These are phyloP conservation scores for Papiliotrema flavescens DNA, from an alignment of 1,284 basidiomycete species.

Conservation along the genomic window DNA sequence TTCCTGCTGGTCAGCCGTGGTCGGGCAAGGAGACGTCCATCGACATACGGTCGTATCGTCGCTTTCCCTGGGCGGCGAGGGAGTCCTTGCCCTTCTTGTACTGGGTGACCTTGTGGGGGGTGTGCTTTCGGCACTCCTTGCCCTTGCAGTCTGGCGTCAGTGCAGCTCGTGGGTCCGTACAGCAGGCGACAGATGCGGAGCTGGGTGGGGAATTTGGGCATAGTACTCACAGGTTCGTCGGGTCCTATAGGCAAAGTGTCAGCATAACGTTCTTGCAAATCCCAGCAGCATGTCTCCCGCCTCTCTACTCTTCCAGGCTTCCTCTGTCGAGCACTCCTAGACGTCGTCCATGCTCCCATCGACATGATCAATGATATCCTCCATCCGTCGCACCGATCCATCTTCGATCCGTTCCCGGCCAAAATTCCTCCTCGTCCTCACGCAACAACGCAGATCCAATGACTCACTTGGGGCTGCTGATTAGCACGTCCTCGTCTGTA, in stretches of 20 bases:
- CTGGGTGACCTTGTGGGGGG: constrained; percentile 94
- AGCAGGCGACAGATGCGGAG: too few relatives aligned
- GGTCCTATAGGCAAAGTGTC: constrained; percentile 30
- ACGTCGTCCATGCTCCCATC: not conserved
- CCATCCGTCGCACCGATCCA: not conserved
- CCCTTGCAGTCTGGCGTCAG: constrained; percentile 81
- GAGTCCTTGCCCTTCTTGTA: constrained; percentile 99
- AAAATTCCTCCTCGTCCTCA: too few relatives aligned
- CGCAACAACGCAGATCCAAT: too few relatives aligned
- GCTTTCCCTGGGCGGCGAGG: constrained; percentile 96
- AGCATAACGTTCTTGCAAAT: not conserved
- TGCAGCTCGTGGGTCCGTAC: not conserved
- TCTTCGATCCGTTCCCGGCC: not conserved
- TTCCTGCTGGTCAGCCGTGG: constrained; percentile 46
- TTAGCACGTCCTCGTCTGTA: constrained; percentile 8
- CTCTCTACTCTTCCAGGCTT: not conserved
- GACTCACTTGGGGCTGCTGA: constrained; percentile 38
- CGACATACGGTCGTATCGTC: constrained; percentile 87
- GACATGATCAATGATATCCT: not conserved
- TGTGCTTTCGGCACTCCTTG: constrained; percentile 98
- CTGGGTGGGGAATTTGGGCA: not conserved
- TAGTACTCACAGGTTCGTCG: constrained; percentile 45
- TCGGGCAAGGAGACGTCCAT: not conserved
- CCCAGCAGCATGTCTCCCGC: not conserved
- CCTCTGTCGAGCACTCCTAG: not conserved